phyloP scores from a whole-genome alignment of 2,329 filamentous ascomycete species.

The Ilyonectria destructans region DNA sequence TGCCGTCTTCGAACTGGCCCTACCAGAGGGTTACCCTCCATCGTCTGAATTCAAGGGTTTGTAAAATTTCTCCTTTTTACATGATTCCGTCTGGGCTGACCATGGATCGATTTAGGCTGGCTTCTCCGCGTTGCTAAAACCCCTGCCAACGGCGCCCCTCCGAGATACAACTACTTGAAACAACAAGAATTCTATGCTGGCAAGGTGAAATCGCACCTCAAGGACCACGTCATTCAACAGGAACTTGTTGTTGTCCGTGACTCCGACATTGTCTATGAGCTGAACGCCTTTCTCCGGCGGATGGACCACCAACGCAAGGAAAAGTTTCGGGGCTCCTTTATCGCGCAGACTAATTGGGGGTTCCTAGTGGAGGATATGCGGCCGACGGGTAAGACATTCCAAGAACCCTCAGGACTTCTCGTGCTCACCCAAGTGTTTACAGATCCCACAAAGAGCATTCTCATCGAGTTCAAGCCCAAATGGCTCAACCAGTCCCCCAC shows the following conservation, averaged over 20 bases:
- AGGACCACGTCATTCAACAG: conserved; percentile 55
- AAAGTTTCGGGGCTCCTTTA: conserved; percentile 65
- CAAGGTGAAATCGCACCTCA: conserved; percentile 55
- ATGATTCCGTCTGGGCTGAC: conserved; percentile 33
- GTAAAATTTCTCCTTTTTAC: conserved; percentile 31
- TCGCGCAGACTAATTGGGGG: conserved; percentile 73
- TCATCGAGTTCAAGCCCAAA: conserved; percentile 88
- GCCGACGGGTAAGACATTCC: conserved; percentile 49
- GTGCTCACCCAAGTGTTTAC: conserved; percentile 22
- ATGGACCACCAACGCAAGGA: conserved; percentile 63
- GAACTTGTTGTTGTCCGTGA: conserved; percentile 57
- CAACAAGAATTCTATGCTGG: conserved; percentile 57
- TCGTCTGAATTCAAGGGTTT: conserved; percentile 56
- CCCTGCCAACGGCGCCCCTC: conserved; percentile 49
- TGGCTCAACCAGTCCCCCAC: conserved; percentile 85
- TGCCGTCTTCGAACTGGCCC: conserved; percentile 77
- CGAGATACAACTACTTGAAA: conserved; percentile 57
- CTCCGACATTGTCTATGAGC: conserved; percentile 56
- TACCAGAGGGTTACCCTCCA: conserved; percentile 54
- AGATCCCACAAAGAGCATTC: conserved; percentile 52
- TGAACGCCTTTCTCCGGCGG: conserved; percentile 69
- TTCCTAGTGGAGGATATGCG: conserved; percentile 84
- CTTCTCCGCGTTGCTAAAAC: conserved; percentile 60
- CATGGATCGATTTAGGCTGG: conserved; percentile 49
- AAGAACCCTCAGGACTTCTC: conserved; percentile 1